Evolutionary conservation across 1,284 basidiomycete genomes (phyloP).

Genomic region (Malassezia japonica): DNA sequence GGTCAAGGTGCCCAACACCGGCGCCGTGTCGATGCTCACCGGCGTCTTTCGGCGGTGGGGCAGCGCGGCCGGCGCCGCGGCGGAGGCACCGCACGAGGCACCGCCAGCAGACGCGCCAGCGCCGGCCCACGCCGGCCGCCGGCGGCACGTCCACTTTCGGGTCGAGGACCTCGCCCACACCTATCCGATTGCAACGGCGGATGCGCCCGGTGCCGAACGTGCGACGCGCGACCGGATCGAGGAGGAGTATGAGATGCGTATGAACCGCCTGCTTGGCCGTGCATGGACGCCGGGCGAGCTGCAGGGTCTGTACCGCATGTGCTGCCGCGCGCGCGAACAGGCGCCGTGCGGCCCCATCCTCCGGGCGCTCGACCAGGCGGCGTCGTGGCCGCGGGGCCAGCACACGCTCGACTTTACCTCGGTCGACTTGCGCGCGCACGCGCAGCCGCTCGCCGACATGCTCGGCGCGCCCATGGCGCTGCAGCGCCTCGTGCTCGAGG

Average conservation of each 20-base stretch:
- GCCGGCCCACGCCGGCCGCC: constrained; percentile 6
- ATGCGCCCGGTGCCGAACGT: constrained; percentile 37
- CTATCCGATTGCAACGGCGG: constrained; percentile 38
- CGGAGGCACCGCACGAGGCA: not conserved
- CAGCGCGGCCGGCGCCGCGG: not conserved
- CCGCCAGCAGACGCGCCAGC: not conserved
- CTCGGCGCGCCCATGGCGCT: constrained; percentile 43
- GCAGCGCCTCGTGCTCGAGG: constrained; percentile 38
- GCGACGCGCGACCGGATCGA: constrained; percentile 38
- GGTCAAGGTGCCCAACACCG: constrained; percentile 18
- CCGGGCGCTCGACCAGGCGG: constrained; percentile 4
- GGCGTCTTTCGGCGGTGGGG: constrained; percentile 27
- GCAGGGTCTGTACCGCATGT: constrained; percentile 40
- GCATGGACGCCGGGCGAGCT: constrained; percentile 36
- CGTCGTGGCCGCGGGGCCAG: constrained; percentile 1
- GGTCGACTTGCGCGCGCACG: constrained; percentile 32
- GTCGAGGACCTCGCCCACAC: constrained; percentile 38
- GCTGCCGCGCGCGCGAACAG: constrained; percentile 45
- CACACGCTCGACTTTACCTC: constrained; percentile 26
- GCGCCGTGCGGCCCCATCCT: constrained; percentile 16
- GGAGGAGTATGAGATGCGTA: constrained; percentile 25
- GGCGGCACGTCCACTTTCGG: constrained; percentile 42
- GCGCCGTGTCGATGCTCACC: constrained; percentile 29
- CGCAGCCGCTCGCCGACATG: constrained; percentile 41
- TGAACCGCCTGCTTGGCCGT: not conserved